A percentile compares a stretch with the other conserved stretches of the same genome.
These are phyloP conservation scores for Achaetomium macrosporum DNA, from an alignment of 2,329 filamentous ascomycete genomes.

Conservation along the genomic window DNA sequence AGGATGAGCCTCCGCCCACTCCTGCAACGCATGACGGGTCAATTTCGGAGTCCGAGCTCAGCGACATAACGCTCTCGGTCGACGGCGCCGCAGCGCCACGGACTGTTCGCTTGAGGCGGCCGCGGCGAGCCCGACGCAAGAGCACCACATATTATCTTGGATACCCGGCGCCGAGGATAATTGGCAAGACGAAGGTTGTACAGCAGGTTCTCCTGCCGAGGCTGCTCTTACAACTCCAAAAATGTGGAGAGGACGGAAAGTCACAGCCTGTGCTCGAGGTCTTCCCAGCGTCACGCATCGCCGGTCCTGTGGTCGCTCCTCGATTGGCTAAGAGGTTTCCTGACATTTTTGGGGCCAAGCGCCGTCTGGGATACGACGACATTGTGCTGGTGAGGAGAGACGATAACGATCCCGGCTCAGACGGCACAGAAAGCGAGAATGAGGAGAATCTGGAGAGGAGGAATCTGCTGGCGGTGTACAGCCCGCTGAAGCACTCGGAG, in stretches of 20 bases:
- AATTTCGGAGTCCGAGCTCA: conserved; percentile 41
- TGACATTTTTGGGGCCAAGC: conserved; percentile 56
- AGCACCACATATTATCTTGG: conserved; percentile 63
- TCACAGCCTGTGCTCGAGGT: conserved; percentile 66
- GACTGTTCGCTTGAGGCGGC: conserved; percentile 32
- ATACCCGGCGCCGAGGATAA: conserved; percentile 56
- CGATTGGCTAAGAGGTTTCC: conserved; percentile 56
- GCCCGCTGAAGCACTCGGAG: conserved; percentile 51
- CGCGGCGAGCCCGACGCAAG: conserved; percentile 44
- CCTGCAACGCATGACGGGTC: conserved; percentile 45
- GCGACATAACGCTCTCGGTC: conserved; percentile 40
- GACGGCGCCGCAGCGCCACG: conserved; percentile 29
- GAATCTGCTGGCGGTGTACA: conserved; percentile 62
- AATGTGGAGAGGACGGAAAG: conserved; percentile 53
- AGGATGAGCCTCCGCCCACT: conserved; percentile 23
- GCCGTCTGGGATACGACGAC: conserved; percentile 61
- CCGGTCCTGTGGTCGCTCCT: conserved; percentile 51
- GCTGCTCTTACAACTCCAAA: conserved; percentile 66
- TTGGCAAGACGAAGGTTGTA: conserved; percentile 58
- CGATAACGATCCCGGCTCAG: conserved; percentile 46
- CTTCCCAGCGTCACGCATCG: conserved; percentile 60
- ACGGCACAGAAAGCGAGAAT: conserved; percentile 33
- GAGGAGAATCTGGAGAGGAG: conserved; percentile 38
- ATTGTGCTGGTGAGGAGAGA: conserved; percentile 66
- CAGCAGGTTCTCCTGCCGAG: conserved; percentile 58